Evolutionary conservation across 2,329 filamentous ascomycete species (phyloP).

Genomic region (Colletotrichum spinosum): DNA sequence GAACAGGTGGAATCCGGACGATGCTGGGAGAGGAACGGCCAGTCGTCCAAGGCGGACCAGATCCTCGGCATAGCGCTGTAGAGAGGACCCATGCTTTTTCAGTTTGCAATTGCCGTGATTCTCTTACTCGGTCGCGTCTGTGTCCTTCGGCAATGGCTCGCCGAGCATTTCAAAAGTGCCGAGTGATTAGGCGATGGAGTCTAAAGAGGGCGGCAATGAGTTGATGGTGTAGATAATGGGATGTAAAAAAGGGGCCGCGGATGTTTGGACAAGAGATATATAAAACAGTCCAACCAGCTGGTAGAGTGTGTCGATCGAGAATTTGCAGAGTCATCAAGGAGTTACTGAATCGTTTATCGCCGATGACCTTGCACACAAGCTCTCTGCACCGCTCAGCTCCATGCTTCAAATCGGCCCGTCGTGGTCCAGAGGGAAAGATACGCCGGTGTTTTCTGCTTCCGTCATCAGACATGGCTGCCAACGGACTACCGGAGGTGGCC

Average conservation of each 20-base stretch:
- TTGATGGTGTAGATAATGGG: too few relatives aligned
- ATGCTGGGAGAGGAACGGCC: background rate
- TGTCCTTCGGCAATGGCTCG: too few relatives aligned
- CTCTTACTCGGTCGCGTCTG: too few relatives aligned
- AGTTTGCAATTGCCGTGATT: background rate
- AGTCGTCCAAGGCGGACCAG: slow-evolving; percentile 19
- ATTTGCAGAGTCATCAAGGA: background rate
- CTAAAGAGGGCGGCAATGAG: background rate
- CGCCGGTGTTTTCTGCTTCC: background rate
- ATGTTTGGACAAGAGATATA: background rate
- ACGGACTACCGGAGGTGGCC: too few relatives aligned
- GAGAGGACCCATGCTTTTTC: background rate
- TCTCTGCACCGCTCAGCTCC: background rate
- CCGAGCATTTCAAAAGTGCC: background rate
- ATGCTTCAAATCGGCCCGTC: background rate
- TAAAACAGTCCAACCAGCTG: background rate
- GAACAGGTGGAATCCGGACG: slow-evolving; percentile 12
- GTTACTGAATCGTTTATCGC: background rate
- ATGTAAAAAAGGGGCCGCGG: background rate
- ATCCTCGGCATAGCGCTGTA: slow-evolving; percentile 33
- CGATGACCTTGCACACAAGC: background rate
- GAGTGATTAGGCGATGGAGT: slow-evolving; percentile 7
- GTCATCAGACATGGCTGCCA: too few relatives aligned
- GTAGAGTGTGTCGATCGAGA: background rate
- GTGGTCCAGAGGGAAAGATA: background rate